phyloP scores from a whole-genome alignment of 768 basidiomycete genomes.

The Grammothele lineata region DNA sequence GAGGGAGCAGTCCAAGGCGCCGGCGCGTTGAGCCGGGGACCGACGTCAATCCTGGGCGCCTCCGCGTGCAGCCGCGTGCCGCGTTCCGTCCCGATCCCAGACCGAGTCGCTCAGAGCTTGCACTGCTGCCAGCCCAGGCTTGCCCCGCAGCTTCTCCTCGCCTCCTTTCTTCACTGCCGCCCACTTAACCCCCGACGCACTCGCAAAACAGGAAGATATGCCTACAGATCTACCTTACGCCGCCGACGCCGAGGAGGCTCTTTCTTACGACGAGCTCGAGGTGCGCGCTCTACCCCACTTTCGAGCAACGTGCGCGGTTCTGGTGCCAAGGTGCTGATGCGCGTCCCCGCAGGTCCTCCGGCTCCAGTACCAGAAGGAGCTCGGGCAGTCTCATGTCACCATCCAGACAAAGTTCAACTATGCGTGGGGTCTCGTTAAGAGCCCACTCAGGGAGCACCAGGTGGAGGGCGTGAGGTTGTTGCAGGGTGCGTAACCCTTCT shows the following conservation, averaged over 20 bases:
- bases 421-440: slow-evolving; percentile 95
- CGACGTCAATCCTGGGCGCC: slow-evolving; percentile 4
- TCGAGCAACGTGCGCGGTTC: no score
- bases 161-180: neutral
- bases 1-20: no score
- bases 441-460: slow-evolving; percentile 77
- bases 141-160: neutral
- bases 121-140: neutral
- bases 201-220: slow-evolving; percentile 33
- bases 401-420: slow-evolving; percentile 98
- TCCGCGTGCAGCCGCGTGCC: no score
- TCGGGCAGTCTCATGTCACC: slow-evolving; percentile 77
- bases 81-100: no score
- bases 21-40: neutral
- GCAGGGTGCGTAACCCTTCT: slow-evolving; percentile 56
- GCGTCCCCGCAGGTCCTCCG: slow-evolving; percentile 63
- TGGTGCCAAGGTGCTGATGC: no score
- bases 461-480: slow-evolving; percentile 88
- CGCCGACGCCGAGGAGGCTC: slow-evolving; percentile 87
- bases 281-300: slow-evolving; percentile 34
- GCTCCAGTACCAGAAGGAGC: slow-evolving; percentile 86
- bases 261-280: slow-evolving; percentile 87
- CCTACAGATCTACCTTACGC: slow-evolving; percentile 90
- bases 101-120: no score
- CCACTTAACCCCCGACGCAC: neutral